Evolutionary conservation across 257 asterid genomes (phyloP).

Genomic region (Marsdenia floribunda): DNA sequence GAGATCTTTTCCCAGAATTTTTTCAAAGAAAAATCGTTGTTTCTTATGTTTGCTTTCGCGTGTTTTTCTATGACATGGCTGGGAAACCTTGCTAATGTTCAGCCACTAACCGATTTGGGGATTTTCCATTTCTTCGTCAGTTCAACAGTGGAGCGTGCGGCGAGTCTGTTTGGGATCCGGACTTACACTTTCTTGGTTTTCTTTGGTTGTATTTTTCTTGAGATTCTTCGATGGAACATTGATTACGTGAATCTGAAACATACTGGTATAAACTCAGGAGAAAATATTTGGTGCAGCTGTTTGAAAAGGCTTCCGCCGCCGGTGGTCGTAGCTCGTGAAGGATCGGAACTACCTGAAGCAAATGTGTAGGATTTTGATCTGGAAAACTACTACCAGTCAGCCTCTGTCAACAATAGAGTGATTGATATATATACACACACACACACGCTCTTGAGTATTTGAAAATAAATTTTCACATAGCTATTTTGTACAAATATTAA

Average conservation of each 20-base stretch:
- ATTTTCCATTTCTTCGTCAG: slow-evolving; percentile 18
- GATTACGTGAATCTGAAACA: slow-evolving; percentile 9
- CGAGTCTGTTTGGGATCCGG: slow-evolving; percentile 16
- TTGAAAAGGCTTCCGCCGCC: neutral
- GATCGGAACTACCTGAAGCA: neutral
- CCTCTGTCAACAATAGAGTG: too few species aligned
- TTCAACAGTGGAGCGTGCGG: slow-evolving; percentile 18
- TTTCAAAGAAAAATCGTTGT: neutral
- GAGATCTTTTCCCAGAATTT: slow-evolving; percentile 11
- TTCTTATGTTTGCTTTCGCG: slow-evolving; percentile 8
- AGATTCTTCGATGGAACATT: slow-evolving; percentile 12
- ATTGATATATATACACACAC: too few species aligned
- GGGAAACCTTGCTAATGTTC: slow-evolving; percentile 22
- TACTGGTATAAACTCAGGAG: neutral
- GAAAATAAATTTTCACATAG: too few species aligned
- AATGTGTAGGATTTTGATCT: too few species aligned
- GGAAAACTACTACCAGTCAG: too few species aligned
- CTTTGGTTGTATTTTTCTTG: neutral
- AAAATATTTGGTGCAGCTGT: neutral
- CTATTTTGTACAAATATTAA: too few species aligned
- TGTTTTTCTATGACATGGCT: slow-evolving; percentile 16
- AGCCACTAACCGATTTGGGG: slow-evolving; percentile 18
- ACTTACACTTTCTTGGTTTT: slow-evolving; percentile 5
- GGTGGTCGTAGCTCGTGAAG: neutral
- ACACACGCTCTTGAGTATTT: too few species aligned